phyloP scores from a whole-genome alignment of 495 filamentous ascomycete genomes.

The Bacidia rubella region DNA sequence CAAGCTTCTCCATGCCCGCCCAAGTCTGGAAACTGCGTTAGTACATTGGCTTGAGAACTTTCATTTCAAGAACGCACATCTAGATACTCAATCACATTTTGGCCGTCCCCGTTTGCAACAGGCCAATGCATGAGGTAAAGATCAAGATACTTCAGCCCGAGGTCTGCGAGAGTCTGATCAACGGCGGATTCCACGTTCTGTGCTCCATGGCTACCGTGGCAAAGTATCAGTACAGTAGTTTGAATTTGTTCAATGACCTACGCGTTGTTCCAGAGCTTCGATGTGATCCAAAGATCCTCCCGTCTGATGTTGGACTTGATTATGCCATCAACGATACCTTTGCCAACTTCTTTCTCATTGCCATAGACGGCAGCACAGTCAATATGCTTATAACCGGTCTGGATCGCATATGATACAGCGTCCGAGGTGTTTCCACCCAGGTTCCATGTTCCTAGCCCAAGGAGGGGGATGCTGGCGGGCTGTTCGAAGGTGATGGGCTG shows the following conservation, averaged over 20 bases:
- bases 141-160: constrained; percentile 55
- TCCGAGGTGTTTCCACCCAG: constrained; percentile 12
- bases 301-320: constrained; percentile 42
- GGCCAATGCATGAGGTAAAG: constrained; percentile 63
- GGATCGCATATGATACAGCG: constrained; percentile 42
- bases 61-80: constrained; percentile 9
- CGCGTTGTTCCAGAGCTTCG: constrained; percentile 53
- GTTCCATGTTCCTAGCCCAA: neutral
- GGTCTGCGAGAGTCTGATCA: constrained; percentile 38
- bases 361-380: constrained; percentile 59
- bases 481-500: neutral
- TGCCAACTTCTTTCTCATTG: constrained; percentile 50
- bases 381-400: constrained; percentile 53
- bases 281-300: constrained; percentile 56
- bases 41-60: neutral
- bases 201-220: constrained; percentile 28
- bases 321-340: constrained; percentile 35
- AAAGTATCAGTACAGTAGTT: neutral
- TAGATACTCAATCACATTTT: constrained; percentile 12
- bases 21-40: constrained; percentile 18
- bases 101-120: constrained; percentile 16
- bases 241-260: constrained; percentile 1
- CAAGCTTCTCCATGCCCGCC: constrained; percentile 41
- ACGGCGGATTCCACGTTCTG: constrained; percentile 34
- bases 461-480: neutral